Base-by-base conservation (phyloP, 2,329 filamentous ascomycete genomes). In the Knufia petricola region DNA sequence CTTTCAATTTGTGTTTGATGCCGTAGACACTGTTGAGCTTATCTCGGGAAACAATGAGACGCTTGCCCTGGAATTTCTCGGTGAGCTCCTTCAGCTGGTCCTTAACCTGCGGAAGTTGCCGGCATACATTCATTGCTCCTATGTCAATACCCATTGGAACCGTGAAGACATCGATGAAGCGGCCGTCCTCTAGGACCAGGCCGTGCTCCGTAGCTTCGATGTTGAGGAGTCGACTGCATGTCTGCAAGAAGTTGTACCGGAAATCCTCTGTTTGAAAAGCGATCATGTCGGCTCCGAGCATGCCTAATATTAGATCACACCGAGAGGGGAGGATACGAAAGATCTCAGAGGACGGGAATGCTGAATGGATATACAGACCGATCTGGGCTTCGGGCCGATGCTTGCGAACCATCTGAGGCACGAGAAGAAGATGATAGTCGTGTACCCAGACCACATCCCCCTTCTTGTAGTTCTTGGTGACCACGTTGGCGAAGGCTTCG, bases 261-360 rank as follows among this genome's bases (percentile, higher is more conserved):
- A 96, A 96, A 65, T 96, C 90, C 49, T 84, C 80, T 20, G 88
- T 94, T 68, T 96, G 90, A 68, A 96, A 96, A 1, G 87, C 89
- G 32, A 96, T 79, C 10, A 96, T 72, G 59, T 95, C 94, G 48
- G 92, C 87, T 8, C 90, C 90, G 0, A 96, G 78, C 73, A 96
- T 90, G 48, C 92, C 90, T 58, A 95, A 84, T 1, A 96, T 76
- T 8, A 96, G 76, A 65, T 95, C 79, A 57, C 85, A 89, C 50
- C 90, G 84, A 9, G 87, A 82, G 2, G 90, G 86, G 19, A 96
- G 70, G 64, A 90, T 96, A 41, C 90, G 80, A 69, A 96, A 96
- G 1, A 96, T 87, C 61, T 96, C 90, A 0, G 90, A 95, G 0
- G 90, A 95, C 0, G 90, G 90, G 66, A 96, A 96, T 0, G 90